Evolutionary conservation across 2,329 filamentous ascomycete species (phyloP).

Genomic region (Sporothrix curviconia): DNA sequence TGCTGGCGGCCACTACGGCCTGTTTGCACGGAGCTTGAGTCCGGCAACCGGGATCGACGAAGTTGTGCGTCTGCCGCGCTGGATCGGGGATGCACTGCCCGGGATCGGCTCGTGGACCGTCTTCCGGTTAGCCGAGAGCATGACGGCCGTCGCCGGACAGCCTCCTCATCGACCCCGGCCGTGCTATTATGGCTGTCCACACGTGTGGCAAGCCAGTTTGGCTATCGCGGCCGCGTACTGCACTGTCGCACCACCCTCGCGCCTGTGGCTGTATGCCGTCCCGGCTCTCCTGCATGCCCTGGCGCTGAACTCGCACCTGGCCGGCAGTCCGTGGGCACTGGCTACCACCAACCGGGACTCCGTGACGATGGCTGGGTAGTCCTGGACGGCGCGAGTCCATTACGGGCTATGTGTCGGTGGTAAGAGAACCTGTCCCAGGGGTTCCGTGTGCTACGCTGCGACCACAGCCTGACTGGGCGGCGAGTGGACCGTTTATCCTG

Average conservation of each 20-base stretch:
- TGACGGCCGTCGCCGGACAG: constrained; percentile 24
- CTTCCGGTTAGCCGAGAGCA: constrained; percentile 47
- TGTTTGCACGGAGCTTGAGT: constrained; percentile 60
- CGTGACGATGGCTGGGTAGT: constrained; percentile 62
- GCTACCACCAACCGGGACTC: constrained; percentile 60
- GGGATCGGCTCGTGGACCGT: constrained; percentile 61
- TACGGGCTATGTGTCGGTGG: constrained; percentile 86
- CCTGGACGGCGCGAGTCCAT: constrained; percentile 75
- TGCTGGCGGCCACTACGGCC: constrained; percentile 58
- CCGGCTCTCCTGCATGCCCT: constrained; percentile 68
- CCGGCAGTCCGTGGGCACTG: constrained; percentile 50
- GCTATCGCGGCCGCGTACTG: constrained; percentile 58
- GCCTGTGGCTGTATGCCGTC: constrained; percentile 57
- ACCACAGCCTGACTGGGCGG: constrained; percentile 91
- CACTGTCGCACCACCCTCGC: constrained; percentile 61
- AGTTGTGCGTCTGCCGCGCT: constrained; percentile 47
- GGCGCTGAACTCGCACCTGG: constrained; percentile 67
- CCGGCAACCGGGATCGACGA: constrained; percentile 35
- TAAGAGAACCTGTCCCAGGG: constrained; percentile 66
- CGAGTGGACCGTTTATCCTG: constrained; percentile 66
- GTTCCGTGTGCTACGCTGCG: constrained; percentile 81
- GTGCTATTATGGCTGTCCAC: constrained; percentile 41
- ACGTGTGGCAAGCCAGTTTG: constrained; percentile 65
- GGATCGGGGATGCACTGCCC: constrained; percentile 56
- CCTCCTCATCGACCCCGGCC: constrained; percentile 13